Evolutionary conservation across 331 rosid species (phyloP).

Genomic region (Saraca asoca): DNA sequence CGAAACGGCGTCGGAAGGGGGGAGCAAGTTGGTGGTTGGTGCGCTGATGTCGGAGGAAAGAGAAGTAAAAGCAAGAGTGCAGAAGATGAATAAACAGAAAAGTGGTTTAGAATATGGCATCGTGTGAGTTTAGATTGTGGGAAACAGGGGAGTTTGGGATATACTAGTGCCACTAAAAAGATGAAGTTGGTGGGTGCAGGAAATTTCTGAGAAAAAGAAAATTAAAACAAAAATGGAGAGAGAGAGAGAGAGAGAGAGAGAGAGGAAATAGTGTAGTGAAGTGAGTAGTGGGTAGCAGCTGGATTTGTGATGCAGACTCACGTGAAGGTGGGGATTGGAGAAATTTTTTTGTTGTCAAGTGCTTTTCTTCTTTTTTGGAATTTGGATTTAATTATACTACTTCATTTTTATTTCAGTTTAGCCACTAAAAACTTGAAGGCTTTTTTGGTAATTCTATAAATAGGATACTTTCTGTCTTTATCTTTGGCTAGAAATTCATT

Average conservation of each 20-base stretch:
- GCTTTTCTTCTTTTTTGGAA: background rate
- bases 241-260: background rate
- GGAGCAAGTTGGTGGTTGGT: conserved; percentile 23
- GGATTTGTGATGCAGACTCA: conserved; percentile 40
- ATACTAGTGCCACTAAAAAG: too few species aligned
- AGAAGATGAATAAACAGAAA: conserved; percentile 4
- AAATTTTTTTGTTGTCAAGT: conserved; percentile 24
- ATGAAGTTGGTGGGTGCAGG: too few species aligned
- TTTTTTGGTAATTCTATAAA: too few species aligned
- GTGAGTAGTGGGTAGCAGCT: conserved; percentile 51
- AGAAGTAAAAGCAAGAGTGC: background rate
- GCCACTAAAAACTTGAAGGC: too few species aligned
- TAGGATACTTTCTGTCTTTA: too few species aligned
- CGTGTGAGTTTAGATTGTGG: background rate
- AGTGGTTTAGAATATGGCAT: conserved; percentile 28
- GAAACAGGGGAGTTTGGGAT: background rate
- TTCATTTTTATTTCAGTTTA: too few species aligned
- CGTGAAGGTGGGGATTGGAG: conserved; percentile 48
- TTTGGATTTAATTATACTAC: too few species aligned
- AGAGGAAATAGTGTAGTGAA: too few species aligned
- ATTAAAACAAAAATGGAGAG: background rate
- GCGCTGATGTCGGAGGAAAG: conserved; percentile 7
- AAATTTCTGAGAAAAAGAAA: too few species aligned
- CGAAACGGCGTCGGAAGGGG: conserved; percentile 68
- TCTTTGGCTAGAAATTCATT: too few species aligned